A percentile compares a stretch with the other conserved stretches of the same genome.
phyloP scores from a whole-genome alignment of 129 eudicot genomes.

The Centella asiatica region DNA sequence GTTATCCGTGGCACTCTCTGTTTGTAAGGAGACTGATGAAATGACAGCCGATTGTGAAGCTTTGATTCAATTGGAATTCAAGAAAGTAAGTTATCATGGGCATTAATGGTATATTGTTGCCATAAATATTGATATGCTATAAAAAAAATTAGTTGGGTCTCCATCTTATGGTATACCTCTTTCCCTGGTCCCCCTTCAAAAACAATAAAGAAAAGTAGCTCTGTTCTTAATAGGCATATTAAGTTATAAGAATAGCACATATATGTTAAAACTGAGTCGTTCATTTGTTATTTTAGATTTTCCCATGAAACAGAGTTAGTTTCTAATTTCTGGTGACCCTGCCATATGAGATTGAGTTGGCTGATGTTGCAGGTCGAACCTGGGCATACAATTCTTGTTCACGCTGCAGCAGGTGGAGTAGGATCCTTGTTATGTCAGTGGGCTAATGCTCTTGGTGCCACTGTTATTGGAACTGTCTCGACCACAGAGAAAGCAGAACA shows the following conservation, averaged over 20 bases:
- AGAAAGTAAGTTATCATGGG: no score
- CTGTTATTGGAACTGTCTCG: slow-evolving; percentile 64
- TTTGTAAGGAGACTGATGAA: no score
- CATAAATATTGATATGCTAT: no score
- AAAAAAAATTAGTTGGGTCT: neutral
- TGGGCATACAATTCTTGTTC: slow-evolving; percentile 57
- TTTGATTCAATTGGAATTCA: no score
- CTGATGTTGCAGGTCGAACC: slow-evolving; percentile 37
- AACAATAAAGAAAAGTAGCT: no score
- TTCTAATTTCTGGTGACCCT: neutral
- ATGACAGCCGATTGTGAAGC: no score
- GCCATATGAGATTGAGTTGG: neutral
- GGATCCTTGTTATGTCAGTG: slow-evolving; percentile 62
- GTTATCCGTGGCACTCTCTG: no score
- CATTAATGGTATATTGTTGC: no score
- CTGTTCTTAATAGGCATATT: neutral
- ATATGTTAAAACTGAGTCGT: neutral
- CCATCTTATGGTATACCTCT: neutral
- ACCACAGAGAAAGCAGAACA: slow-evolving; percentile 55
- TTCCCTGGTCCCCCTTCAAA: neutral
- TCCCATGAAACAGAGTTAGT: neutral
- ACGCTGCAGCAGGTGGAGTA: slow-evolving; percentile 65
- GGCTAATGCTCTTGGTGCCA: slow-evolving; percentile 59
- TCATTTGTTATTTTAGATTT: neutral
- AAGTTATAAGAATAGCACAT: neutral